Conservation (phyloP, 1,284 basidiomycete genomes). For the Moesziomyces aphidis region DNA sequence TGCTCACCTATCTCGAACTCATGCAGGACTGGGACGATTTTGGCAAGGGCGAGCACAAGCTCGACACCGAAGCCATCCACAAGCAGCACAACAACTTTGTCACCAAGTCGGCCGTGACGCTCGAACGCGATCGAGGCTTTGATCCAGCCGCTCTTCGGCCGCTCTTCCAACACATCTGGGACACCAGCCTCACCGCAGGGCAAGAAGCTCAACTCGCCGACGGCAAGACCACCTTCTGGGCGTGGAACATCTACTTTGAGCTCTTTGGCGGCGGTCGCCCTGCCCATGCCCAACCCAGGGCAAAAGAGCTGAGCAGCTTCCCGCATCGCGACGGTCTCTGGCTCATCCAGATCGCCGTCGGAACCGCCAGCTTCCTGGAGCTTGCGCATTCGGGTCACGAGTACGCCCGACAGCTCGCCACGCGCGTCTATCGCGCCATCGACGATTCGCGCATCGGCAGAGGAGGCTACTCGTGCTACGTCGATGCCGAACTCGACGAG, state of each 20-base stretch:
- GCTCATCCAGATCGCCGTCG: constrained; percentile 58
- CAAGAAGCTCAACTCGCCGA: constrained; percentile 21
- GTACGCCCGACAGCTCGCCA: constrained; percentile 38
- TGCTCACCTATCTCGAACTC: constrained; percentile 42
- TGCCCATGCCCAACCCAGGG: constrained; percentile 19
- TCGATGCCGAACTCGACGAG: constrained; percentile 45
- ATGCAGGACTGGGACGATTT: constrained; percentile 65
- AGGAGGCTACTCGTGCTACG: constrained; percentile 56
- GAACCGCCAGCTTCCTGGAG: constrained; percentile 20
- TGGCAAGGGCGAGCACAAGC: constrained; percentile 51
- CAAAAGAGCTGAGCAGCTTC: constrained; percentile 38
- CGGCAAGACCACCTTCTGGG: constrained; percentile 33
- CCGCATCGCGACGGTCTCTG: constrained; percentile 57
- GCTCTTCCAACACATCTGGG: constrained; percentile 46
- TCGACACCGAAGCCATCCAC: constrained; percentile 54
- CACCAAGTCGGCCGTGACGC: constrained; percentile 52
- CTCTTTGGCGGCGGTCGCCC: constrained; percentile 53
- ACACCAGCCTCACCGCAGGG: constrained; percentile 24
- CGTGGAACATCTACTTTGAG: constrained; percentile 64
- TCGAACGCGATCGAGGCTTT: constrained; percentile 32
- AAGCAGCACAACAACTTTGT: constrained; percentile 60
- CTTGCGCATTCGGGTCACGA: constrained; percentile 30
- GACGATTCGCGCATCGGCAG: constrained; percentile 18
- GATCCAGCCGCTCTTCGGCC: constrained; percentile 11
- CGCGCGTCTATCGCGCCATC: constrained; percentile 32